Percentiles rank a stretch among this genome's conserved stretches.
Evolutionary conservation across 306 rosid species (phyloP).

Genomic region (Fragaria nilgerrensis): DNA sequence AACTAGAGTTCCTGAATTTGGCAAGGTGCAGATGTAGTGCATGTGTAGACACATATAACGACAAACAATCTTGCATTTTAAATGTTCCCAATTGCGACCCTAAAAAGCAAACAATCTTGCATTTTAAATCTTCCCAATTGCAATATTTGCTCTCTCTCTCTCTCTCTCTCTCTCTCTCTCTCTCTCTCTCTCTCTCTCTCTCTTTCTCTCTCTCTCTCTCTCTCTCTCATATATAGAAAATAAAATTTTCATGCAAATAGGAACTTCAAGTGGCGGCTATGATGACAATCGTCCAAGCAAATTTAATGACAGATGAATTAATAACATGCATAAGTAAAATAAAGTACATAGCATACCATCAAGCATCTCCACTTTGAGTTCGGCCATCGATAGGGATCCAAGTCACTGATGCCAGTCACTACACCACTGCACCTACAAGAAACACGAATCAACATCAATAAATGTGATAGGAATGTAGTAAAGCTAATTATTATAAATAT

Average conservation of each 20-base stretch:
- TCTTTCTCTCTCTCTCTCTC: no score
- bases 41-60: background rate
- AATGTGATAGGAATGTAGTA: background rate
- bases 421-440: constrained; percentile 72
- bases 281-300: background rate
- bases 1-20: background rate
- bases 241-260: background rate
- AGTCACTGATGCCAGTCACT: constrained; percentile 74
- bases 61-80: background rate
- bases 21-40: background rate
- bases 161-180: no score
- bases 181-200: no score
- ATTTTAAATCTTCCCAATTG: background rate
- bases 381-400: constrained; percentile 88
- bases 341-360: constrained; percentile 49
- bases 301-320: background rate
- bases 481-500: constrained; percentile 14
- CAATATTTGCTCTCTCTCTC: background rate
- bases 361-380: constrained; percentile 95
- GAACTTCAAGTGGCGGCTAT: background rate
- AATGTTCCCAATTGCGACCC: background rate
- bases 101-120: background rate
- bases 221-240: background rate
- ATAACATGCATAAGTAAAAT: background rate
- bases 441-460: constrained; percentile 21